Base-by-base conservation (phyloP, 306 rosid genomes). In the Prunus padus region DNA sequence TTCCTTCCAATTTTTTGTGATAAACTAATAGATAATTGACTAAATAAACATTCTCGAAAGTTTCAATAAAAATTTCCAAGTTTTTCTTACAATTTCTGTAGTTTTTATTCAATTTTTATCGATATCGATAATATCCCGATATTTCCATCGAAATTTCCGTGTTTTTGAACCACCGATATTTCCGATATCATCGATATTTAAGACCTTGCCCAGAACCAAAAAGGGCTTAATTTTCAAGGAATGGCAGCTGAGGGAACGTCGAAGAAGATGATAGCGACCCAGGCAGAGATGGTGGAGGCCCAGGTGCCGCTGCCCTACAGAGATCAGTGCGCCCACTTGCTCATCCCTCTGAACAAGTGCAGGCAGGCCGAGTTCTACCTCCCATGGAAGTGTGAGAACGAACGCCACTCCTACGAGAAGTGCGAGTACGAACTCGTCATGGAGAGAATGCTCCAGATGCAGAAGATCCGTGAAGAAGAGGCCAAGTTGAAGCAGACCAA, bases 241-340 rank as follows among this genome's bases (percentile, higher is more conserved):
- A 73, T 89, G 98, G 94, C 89, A 37, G 84, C 84, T 5, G 83
- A 84, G 47, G 97, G 97, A 4, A 90, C 97, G 50, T 87, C 97
- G 84, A 92, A 95, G 93, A 89, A 90, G 95, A 95, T 92, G 98
- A 92, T 95, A 50, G 98, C 97, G 40, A 90, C 97, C 23, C 97
- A 90, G 82, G 95, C 79, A 33, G 97, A 95, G 79, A 92, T 95
- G 99, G 91, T 89, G 42, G 97, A 92, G 76, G 89, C 91, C 26
- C 83, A 80, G 91, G 96, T 90, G 77, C 99, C 99, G 0, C 31
- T 95, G 44, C 57, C 96, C 0, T 95, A 95, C 82, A 82, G 97
- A 62, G 99, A 95, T 73, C 97, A 92, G 65, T 95, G 99, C 74
- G 97, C 99, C 11, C 99, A 92, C 75, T 76, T 92, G 67, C 85